A percentile compares a stretch with the other conserved stretches of the same genome.
Conservation (phyloP, 1,139 yeast species). For the Geotrichum candidum region DNA sequence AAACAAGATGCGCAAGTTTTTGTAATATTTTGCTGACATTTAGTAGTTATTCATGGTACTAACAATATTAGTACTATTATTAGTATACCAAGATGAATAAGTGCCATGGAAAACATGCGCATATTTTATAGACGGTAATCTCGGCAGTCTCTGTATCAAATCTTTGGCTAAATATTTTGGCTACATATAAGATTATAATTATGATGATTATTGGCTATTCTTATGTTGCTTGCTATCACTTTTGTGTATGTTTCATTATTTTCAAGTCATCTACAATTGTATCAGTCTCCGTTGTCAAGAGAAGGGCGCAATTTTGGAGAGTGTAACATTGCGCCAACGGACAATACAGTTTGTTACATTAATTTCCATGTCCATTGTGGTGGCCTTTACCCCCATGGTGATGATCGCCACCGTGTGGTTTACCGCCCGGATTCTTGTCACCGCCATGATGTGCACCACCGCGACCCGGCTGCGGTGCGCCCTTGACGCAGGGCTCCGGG, state of each 20-base stretch:
- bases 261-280: neutral
- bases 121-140: too few species aligned
- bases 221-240: neutral
- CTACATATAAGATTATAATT: too few species aligned
- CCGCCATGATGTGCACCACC: neutral
- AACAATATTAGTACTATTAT: neutral
- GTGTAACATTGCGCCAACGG: neutral
- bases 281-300: neutral
- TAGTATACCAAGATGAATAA: too few species aligned
- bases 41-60: neutral
- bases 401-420: neutral
- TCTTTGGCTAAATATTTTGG: too few species aligned
- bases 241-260: neutral
- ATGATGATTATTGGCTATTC: neutral
- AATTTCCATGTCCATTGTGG: neutral
- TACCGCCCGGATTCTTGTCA: too few species aligned
- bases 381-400: neutral
- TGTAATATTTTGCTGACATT: neutral
- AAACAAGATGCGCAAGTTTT: constrained; percentile 10
- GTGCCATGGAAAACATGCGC: too few species aligned
- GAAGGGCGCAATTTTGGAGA: too few species aligned
- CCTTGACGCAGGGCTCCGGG: constrained; percentile 12
- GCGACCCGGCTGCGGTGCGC: constrained; percentile 7
- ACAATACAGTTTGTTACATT: too few species aligned
- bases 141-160: too few species aligned